Evolutionary conservation across 805 yeast genomes (phyloP).

Genomic region (Lachancea cidri): DNA sequence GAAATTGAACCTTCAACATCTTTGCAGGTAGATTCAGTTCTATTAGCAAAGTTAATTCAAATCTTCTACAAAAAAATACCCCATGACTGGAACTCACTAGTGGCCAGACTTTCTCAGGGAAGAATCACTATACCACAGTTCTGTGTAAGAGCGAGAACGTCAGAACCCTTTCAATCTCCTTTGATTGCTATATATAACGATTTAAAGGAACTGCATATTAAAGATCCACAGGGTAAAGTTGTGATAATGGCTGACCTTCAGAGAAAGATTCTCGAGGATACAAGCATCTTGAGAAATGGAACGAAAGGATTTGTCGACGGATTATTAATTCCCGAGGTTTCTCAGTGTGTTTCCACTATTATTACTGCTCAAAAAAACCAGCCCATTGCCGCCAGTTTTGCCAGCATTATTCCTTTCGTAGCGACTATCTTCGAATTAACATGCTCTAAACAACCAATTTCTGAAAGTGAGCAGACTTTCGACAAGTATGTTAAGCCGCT

Average conservation of each 20-base stretch:
- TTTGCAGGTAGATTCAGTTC: constrained; percentile 24
- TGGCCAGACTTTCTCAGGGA: constrained; percentile 15
- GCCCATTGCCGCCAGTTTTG: constrained; percentile 3
- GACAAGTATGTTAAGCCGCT: constrained; percentile 42
- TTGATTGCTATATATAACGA: constrained; percentile 49
- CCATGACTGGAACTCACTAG: constrained; percentile 33
- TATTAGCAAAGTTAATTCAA: constrained; percentile 33
- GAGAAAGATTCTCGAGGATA: constrained; percentile 33
- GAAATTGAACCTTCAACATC: constrained; percentile 4
- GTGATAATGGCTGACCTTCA: constrained; percentile 23
- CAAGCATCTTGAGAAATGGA: constrained; percentile 33
- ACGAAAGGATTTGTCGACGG: constrained; percentile 53
- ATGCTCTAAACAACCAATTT: constrained; percentile 8
- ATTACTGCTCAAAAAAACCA: constrained; percentile 13
- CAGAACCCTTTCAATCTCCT: constrained; percentile 33
- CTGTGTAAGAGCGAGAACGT: constrained; percentile 28
- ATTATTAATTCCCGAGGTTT: constrained; percentile 67
- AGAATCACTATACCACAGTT: constrained; percentile 32
- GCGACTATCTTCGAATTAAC: constrained; percentile 8
- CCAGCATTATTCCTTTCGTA: constrained; percentile 9
- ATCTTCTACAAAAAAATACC: constrained; percentile 37
- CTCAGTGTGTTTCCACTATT: constrained; percentile 34
- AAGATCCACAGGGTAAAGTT: constrained; percentile 50
- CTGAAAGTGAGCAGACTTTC: constrained; percentile 5
- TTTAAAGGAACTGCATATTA: constrained; percentile 51